These are phyloP conservation scores for Allium cepa DNA, from an alignment of 106 monocot species.

Conservation along the genomic window DNA sequence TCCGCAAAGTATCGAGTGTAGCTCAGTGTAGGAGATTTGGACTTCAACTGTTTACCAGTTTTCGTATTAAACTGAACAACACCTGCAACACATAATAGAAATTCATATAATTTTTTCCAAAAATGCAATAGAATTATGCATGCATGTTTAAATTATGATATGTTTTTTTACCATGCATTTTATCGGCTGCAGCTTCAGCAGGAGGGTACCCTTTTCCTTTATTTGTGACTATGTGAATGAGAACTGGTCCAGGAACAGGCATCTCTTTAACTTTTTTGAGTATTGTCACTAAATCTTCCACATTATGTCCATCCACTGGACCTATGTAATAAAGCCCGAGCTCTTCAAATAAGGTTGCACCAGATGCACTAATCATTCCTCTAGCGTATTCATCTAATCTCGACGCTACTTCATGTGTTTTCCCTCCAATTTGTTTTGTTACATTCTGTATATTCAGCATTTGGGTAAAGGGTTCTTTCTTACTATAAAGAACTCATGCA, in stretches of 20 bases:
- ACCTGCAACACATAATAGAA: slow-evolving; percentile 23
- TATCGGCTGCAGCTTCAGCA: slow-evolving; percentile 72
- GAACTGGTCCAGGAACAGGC: slow-evolving; percentile 77
- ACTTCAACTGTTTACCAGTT: slow-evolving; percentile 65
- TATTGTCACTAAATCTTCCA: slow-evolving; percentile 63
- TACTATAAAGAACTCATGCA: too few species aligned
- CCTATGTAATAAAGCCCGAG: slow-evolving; percentile 85
- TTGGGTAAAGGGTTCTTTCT: too few species aligned
- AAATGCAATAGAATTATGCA: too few species aligned
- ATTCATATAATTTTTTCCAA: neutral
- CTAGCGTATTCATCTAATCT: slow-evolving; percentile 80
- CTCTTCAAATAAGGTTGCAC: slow-evolving; percentile 65
- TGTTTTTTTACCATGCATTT: slow-evolving; percentile 52
- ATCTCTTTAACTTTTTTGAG: slow-evolving; percentile 55
- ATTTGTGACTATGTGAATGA: slow-evolving; percentile 83
- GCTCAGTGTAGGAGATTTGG: slow-evolving; percentile 29
- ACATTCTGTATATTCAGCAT: slow-evolving; percentile 19
- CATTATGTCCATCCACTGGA: slow-evolving; percentile 77
- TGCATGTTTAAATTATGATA: too few species aligned
- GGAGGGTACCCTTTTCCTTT: slow-evolving; percentile 82
- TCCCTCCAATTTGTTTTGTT: slow-evolving; percentile 62
- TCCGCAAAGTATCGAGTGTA: slow-evolving; percentile 50
- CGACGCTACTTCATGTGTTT: slow-evolving; percentile 52
- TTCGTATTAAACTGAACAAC: slow-evolving; percentile 65
- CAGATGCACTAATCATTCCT: slow-evolving; percentile 52